phyloP scores from a whole-genome alignment of 345 rosid species.

The Cardamine chenopodiifolia region DNA sequence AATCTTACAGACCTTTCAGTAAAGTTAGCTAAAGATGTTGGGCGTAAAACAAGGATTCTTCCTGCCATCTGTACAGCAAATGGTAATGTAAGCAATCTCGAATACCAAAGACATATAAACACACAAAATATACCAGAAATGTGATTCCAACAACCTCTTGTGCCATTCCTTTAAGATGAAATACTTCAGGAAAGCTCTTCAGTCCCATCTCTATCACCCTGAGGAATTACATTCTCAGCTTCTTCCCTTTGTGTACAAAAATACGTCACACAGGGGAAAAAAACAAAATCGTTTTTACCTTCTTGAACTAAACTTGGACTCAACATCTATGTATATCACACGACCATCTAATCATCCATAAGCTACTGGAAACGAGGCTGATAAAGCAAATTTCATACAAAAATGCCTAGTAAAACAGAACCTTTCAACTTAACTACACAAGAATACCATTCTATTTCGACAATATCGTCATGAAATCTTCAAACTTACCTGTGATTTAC shows the following conservation, averaged over 20 bases:
- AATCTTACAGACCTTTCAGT: conserved; percentile 60
- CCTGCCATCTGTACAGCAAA: conserved; percentile 73
- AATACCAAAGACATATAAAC: no score
- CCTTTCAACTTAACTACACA: background rate
- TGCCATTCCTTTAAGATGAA: conserved; percentile 71
- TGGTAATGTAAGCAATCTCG: conserved; percentile 1
- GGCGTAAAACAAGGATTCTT: conserved; percentile 74
- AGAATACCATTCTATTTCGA: background rate
- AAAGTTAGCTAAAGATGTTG: conserved; percentile 70
- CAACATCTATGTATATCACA: conserved; percentile 74
- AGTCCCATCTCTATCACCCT: conserved; percentile 89
- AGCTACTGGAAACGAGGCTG: conserved; percentile 69
- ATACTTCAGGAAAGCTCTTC: conserved; percentile 73
- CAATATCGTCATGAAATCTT: background rate
- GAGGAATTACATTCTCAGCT: conserved; percentile 22
- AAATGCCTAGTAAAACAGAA: conserved; percentile 49
- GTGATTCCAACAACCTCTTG: conserved; percentile 55
- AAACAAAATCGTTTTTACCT: conserved; percentile 49
- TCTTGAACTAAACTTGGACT: conserved; percentile 81
- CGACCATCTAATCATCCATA: conserved; percentile 81
- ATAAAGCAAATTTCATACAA: conserved; percentile 73
- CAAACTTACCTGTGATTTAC: conserved; percentile 72
- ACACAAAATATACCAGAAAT: conserved; percentile 21
- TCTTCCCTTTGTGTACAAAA: background rate
- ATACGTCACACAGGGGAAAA: background rate